Percentiles rank a stretch among this genome's conserved stretches.
phyloP scores from a whole-genome alignment of 192 early-diverging fungal species.

The Podochytrium sp. region DNA sequence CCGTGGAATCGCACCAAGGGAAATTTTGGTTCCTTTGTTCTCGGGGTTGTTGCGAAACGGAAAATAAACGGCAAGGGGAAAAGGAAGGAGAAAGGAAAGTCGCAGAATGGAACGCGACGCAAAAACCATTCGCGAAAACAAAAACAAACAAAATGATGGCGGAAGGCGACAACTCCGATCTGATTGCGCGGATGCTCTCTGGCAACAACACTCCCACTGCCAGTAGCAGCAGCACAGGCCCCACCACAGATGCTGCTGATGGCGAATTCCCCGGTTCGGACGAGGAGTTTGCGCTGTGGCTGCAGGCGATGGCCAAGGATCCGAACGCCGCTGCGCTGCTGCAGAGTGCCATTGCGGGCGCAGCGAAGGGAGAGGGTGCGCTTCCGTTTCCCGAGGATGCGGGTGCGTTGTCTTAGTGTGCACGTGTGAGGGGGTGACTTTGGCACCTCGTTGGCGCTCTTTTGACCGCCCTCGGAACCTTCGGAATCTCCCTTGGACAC shows the following conservation, averaged over 20 bases:
- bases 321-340: constrained; percentile 43
- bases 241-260: background rate
- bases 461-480: too few relatives aligned
- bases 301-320: constrained; percentile 41
- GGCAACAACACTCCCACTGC: too few relatives aligned
- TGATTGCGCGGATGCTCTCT: constrained; percentile 2
- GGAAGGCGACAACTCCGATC: background rate
- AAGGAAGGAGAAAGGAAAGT: too few relatives aligned
- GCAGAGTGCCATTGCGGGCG: constrained; percentile 35
- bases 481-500: too few relatives aligned
- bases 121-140: too few relatives aligned
- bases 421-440: background rate
- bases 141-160: background rate
- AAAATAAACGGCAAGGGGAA: too few relatives aligned
- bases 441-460: too few relatives aligned
- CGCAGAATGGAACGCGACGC: too few relatives aligned
- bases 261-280: background rate
- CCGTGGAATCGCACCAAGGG: too few relatives aligned
- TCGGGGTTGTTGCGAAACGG: too few relatives aligned
- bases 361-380: constrained; percentile 14
- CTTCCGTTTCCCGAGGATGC: constrained; percentile 23
- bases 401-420: too few relatives aligned
- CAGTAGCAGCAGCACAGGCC: background rate
- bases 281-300: background rate
- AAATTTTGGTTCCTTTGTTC: too few relatives aligned